Percentiles rank a stretch among this genome's conserved stretches.
Conservation (phyloP, 1,284 basidiomycete genomes). For the Pseudozyma pruni region DNA sequence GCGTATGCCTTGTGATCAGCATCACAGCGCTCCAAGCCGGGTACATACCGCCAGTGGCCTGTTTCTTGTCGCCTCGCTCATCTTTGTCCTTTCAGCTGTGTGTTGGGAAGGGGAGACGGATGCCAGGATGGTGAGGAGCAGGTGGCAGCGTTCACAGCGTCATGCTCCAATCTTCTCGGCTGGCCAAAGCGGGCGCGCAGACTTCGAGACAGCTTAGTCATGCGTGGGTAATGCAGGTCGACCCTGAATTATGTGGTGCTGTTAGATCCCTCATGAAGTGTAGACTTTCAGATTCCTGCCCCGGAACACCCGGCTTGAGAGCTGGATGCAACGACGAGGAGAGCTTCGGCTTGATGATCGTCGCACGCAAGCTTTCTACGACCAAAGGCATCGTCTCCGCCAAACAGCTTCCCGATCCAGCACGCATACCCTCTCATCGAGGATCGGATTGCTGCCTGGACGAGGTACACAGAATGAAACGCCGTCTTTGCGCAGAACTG, state of each 20-base stretch:
- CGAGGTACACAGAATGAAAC: not conserved
- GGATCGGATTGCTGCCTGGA: not conserved
- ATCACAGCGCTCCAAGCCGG: not conserved
- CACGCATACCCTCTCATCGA: no score
- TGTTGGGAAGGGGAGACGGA: not conserved
- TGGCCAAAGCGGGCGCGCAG: constrained; percentile 35
- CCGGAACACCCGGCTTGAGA: constrained; percentile 3
- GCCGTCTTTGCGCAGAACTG: no score
- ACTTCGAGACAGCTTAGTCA: constrained; percentile 29
- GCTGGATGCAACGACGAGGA: no score
- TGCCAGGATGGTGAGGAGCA: no score
- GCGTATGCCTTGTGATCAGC: no score
- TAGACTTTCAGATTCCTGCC: no score
- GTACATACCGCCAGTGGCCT: constrained; percentile 36
- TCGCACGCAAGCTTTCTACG: no score
- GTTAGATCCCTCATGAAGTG: constrained; percentile 7
- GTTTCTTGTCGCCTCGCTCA: constrained; percentile 8
- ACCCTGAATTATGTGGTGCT: not conserved
- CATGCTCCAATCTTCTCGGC: constrained; percentile 9
- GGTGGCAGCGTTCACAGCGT: no score
- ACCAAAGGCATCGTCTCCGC: no score
- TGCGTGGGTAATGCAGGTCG: constrained; percentile 1
- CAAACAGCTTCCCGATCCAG: no score
- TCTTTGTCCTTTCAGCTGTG: not conserved
- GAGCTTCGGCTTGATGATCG: no score